These are phyloP conservation scores for Lentinula sp. DNA, from an alignment of 768 basidiomycete genomes.

Conservation along the genomic window DNA sequence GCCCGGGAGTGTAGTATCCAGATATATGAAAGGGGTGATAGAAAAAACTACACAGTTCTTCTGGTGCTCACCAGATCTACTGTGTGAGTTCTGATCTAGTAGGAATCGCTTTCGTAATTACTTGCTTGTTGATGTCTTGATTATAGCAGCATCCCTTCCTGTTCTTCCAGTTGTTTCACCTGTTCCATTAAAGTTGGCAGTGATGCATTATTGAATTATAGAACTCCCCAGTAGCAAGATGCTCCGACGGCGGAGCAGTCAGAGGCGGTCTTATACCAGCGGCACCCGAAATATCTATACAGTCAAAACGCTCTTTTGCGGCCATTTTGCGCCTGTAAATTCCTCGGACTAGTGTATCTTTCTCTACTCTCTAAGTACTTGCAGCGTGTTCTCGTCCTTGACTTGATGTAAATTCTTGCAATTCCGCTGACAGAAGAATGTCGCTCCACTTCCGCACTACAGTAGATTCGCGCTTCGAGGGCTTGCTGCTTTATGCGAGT, in stretches of 20 bases:
- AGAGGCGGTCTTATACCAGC: conserved; percentile 79
- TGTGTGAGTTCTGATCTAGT: conserved; percentile 60
- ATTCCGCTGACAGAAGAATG: conserved; percentile 74
- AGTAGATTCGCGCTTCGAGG: conserved; percentile 68
- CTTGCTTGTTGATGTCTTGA: conserved; percentile 88
- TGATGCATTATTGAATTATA: conserved; percentile 23
- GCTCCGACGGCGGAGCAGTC: conserved; percentile 81
- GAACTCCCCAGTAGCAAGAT: conserved; percentile 36
- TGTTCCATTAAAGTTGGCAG: conserved; percentile 48
- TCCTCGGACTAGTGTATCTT: conserved; percentile 67
- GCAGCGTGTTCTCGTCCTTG: conserved; percentile 75
- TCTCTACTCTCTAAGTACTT: conserved; percentile 42
- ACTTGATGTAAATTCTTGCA: conserved; percentile 73
- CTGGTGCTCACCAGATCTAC: conserved; percentile 80
- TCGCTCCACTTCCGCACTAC: conserved; percentile 63
- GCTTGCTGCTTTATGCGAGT: conserved; percentile 60
- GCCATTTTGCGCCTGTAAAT: conserved; percentile 62
- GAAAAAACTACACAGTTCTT: conserved; percentile 71
- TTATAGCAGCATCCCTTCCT: conserved; percentile 62
- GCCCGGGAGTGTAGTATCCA: neutral
- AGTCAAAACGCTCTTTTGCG: conserved; percentile 49
- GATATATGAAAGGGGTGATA: neutral
- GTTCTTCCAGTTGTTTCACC: conserved; percentile 71
- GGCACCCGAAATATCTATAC: conserved; percentile 42
- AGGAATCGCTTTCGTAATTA: conserved; percentile 88